Conservation (phyloP, 148 eudicot species). For the Suaeda aralocaspica region DNA sequence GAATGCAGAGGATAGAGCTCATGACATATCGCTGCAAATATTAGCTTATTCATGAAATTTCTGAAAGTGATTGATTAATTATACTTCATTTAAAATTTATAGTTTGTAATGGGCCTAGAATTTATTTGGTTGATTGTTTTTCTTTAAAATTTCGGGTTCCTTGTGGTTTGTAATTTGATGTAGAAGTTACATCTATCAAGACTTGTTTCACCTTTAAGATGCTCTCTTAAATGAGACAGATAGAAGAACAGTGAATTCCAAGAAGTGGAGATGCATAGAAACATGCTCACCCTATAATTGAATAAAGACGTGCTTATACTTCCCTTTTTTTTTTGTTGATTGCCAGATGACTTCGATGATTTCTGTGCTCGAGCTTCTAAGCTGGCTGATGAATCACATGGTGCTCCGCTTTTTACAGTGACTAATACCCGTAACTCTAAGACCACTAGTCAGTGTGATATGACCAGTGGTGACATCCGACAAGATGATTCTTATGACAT, state of each 20-base stretch:
- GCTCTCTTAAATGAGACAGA: not conserved
- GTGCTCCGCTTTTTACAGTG: conserved; percentile 84
- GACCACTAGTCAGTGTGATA: conserved; percentile 18
- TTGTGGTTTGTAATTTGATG: not conserved
- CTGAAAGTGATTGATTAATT: not conserved
- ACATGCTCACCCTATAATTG: not conserved
- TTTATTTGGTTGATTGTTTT: not conserved
- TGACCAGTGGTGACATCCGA: conserved; percentile 19
- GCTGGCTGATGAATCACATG: conserved; percentile 64
- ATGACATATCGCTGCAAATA: not conserved
- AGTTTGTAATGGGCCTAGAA: not conserved
- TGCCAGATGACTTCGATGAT: conserved; percentile 71
- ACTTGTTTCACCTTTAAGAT: not conserved
- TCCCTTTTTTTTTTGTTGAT: not conserved
- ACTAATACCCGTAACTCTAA: conserved; percentile 42
- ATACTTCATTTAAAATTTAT: not conserved
- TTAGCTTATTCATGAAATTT: not conserved
- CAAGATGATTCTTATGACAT: conserved; percentile 39
- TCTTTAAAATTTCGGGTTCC: not conserved
- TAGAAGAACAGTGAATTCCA: no score
- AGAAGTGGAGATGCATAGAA: not conserved
- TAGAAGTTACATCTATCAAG: not conserved
- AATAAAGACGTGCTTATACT: not conserved
- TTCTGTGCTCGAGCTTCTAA: conserved; percentile 64
- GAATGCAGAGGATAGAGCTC: not conserved